Evolutionary conservation across 2,329 filamentous ascomycete species (phyloP), one percentile per base, ranked within the genome.

Genomic region (Hypoxylon sp.): DNA sequence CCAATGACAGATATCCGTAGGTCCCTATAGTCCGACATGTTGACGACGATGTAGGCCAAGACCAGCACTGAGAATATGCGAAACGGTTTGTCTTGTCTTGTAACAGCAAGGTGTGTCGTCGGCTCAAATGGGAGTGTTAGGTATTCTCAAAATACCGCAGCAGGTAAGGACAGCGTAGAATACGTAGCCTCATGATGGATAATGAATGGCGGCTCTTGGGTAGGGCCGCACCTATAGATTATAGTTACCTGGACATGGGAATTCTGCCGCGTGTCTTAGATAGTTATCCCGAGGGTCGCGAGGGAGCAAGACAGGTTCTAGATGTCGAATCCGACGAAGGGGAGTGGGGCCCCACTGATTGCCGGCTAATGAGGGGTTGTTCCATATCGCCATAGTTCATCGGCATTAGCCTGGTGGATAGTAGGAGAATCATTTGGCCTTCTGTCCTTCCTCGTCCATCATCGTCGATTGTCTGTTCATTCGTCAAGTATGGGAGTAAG

Each of bases 1-100:
- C 84, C 74, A 61, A 84, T 71, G 70, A 84, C 75, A 74, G 82
- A 77, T 74, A 83, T 77, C 57, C 79, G 78, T 55, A 79, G 62
- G 44, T 80, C 76, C 54, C 69, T 76, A 28, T 70, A 71, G 68
- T 76, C 73, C 22, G 73, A 64, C 76, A 79, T 78, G 46, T 60
- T 24, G 59, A 50, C 38, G 42, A 48, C 49, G 49, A 53, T 32
- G 46, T 42, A 64, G 33, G 36, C 53, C 42, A 50, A 50, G 26
- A 46, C 42, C 28, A 46, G 40, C 11, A 59, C 11, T 42, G 49
- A 46, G 38, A 52, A 45, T 46, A 46, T 32, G 44, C 4, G 16
- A 30, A 40, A 14, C 18, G 9, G 32, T 12, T 42, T 58, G 36
- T 57, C n/a, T n/a, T 3, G 51, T 56, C n/a, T n/a, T n/a, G 32